These are phyloP conservation scores for Verruconis gallopava DNA, from an alignment of 2,329 filamentous ascomycete genomes.

Conservation along the genomic window DNA sequence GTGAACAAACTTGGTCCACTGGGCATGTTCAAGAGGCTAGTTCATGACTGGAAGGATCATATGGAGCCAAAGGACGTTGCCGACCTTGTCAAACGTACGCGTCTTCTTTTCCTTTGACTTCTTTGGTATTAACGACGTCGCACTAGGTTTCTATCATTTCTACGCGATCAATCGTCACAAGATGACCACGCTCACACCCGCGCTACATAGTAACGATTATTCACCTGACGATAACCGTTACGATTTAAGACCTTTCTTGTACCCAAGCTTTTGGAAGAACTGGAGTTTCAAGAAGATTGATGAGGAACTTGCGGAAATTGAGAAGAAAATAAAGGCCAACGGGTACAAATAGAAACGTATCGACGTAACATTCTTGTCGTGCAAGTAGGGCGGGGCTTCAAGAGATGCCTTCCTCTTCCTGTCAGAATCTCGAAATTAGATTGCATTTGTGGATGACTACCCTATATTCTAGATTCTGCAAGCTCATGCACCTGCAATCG, in stretches of 20 bases:
- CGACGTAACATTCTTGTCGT: no score
- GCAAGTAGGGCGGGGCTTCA: no score
- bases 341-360: background rate
- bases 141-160: conserved; percentile 27
- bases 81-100: conserved; percentile 33
- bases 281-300: conserved; percentile 26
- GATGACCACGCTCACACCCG: conserved; percentile 10
- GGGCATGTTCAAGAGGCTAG: conserved; percentile 40
- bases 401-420: no score
- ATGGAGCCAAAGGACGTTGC: conserved; percentile 30
- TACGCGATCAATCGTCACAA: conserved; percentile 56
- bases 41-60: conserved; percentile 36
- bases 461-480: no score
- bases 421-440: no score
- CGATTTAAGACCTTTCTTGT: conserved; percentile 45
- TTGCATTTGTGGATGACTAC: no score
- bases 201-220: conserved; percentile 30
- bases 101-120: conserved; percentile 16
- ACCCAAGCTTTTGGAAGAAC: conserved; percentile 26
- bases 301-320: conserved; percentile 4
- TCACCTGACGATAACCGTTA: conserved; percentile 45
- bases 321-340: conserved; percentile 4
- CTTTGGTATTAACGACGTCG: background rate
- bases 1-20: conserved; percentile 41
- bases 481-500: no score